Evolutionary conservation across 768 basidiomycete genomes (phyloP).

Genomic region (Xerocomellus intermedius): DNA sequence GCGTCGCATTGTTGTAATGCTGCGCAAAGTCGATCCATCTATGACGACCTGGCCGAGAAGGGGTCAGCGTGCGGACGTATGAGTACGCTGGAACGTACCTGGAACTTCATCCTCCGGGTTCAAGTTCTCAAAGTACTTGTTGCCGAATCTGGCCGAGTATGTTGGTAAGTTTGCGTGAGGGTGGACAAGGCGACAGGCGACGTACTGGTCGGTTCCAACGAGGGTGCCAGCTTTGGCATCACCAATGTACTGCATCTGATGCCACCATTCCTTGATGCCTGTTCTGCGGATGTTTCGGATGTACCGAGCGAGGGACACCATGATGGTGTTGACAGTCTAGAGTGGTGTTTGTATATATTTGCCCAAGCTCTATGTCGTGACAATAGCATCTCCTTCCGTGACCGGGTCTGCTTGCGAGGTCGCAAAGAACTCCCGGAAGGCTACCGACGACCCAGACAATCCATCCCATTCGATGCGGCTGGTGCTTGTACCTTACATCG

Average conservation of each 20-base stretch:
- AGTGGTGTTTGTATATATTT: slow-evolving; percentile 26
- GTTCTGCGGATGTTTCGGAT: slow-evolving; percentile 72
- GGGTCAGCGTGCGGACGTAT: neutral
- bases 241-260: slow-evolving; percentile 89
- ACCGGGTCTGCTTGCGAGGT: too few relatives aligned
- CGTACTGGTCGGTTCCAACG: slow-evolving; percentile 82
- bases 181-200: slow-evolving; percentile 15
- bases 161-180: slow-evolving; percentile 1
- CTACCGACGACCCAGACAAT: too few relatives aligned
- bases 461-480: too few relatives aligned
- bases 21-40: slow-evolving; percentile 96
- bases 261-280: slow-evolving; percentile 86
- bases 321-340: slow-evolving; percentile 31
- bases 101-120: slow-evolving; percentile 87
- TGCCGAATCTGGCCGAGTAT: slow-evolving; percentile 70
- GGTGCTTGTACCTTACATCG: too few relatives aligned
- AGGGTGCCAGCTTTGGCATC: slow-evolving; percentile 86
- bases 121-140: slow-evolving; percentile 91
- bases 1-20: slow-evolving; percentile 88
- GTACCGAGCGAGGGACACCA: slow-evolving; percentile 75
- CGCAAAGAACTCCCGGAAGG: too few relatives aligned
- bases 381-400: neutral
- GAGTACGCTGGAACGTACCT: slow-evolving; percentile 45
- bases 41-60: slow-evolving; percentile 67
- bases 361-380: neutral